A percentile compares a stretch with the other conserved stretches of the same genome.
These are phyloP conservation scores for Fulvia fulva DNA, from an alignment of 2,329 filamentous ascomycete genomes.

Conservation along the genomic window DNA sequence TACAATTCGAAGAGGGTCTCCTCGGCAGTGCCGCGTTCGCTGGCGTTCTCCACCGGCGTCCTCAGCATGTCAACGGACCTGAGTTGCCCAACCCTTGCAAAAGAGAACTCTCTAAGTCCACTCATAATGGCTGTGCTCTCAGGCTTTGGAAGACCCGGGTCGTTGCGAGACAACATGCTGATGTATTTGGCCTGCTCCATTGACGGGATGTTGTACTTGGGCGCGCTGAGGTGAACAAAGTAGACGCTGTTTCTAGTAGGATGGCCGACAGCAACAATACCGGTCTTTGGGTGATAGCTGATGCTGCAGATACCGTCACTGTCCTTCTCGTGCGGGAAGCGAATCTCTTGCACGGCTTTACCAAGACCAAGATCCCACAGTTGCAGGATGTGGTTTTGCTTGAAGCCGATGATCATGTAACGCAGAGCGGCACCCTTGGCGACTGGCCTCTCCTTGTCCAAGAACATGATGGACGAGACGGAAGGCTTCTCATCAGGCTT, in stretches of 20 bases:
- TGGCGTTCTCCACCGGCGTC: conserved; percentile 54
- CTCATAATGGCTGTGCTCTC: conserved; percentile 97
- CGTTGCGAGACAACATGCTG: conserved; percentile 68
- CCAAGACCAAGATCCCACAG: conserved; percentile 95
- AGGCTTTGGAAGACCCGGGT: conserved; percentile 71
- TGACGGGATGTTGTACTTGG: conserved; percentile 76
- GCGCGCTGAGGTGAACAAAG: conserved; percentile 91
- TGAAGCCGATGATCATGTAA: conserved; percentile 96
- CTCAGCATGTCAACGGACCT: conserved; percentile 86
- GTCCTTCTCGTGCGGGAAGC: conserved; percentile 73
- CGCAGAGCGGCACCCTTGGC: conserved; percentile 83
- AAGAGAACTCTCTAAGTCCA: conserved; percentile 91
- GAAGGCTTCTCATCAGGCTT: conserved; percentile 73
- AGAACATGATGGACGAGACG: conserved; percentile 91
- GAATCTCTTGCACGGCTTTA: conserved; percentile 95
- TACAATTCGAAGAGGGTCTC: conserved; percentile 88
- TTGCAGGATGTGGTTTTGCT: conserved; percentile 97
- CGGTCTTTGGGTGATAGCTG: conserved; percentile 84
- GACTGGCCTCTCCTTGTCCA: conserved; percentile 94
- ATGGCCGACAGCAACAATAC: conserved; percentile 91
- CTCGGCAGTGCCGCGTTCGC: conserved; percentile 56
- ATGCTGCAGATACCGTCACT: conserved; percentile 98
- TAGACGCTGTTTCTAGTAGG: conserved; percentile 97
- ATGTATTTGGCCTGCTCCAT: conserved; percentile 88
- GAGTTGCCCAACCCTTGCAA: conserved; percentile 78